Evolutionary conservation across 495 filamentous ascomycete species (phyloP), one percentile per base, ranked within the genome.

Genomic region (Barbatosphaeria neglecta): DNA sequence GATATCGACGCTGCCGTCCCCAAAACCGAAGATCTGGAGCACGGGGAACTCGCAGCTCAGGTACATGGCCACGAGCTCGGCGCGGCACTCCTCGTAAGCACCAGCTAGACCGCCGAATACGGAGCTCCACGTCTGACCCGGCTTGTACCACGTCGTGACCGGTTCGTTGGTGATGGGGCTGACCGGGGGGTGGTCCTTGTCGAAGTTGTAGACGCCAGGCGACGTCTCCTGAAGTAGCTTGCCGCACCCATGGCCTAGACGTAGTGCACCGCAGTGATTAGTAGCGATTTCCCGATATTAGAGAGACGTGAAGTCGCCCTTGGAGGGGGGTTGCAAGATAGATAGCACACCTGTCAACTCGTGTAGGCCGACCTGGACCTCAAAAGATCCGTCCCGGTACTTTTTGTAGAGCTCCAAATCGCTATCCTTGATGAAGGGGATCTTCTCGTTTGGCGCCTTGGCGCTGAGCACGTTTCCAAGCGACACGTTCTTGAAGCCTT

Each of bases 401-500:
- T 78, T 76, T 45, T 84, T 76, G 57, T 82, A 97, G n/a, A 93
- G 57, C 5, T 77, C 75, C 19, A 89, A 70, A 53, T 95, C 90
- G 4, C 67, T 64, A 15, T 82, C 76, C 5, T 74, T 62, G 52
- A 98, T 83, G 66, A 98, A 98, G 2, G 90, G 90, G 35, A 93
- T 83, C 43, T 80, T 78, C 64, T 98, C 90, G 55, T 92, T 79
- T 0, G 90, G 87, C 1, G 85, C 81, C 69, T 92, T 94, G 13
- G 92, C 90, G 52, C 78, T 82, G 23, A 97, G 70, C 8, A 97
- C 84, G 54, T 98, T 97, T 24, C 89, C 90, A 24, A 90, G 70
- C 11, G 81, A 87, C 18, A 98, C 92, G 49, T 98, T 98, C 70
- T 98, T 98, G 78, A 98, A 98, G n/a, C 92, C 92, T 37, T 90